A percentile compares a stretch with the other conserved stretches of the same genome.
Evolutionary conservation across 1,139 yeast genomes (phyloP).

Genomic region (Geotrichum armillariae): DNA sequence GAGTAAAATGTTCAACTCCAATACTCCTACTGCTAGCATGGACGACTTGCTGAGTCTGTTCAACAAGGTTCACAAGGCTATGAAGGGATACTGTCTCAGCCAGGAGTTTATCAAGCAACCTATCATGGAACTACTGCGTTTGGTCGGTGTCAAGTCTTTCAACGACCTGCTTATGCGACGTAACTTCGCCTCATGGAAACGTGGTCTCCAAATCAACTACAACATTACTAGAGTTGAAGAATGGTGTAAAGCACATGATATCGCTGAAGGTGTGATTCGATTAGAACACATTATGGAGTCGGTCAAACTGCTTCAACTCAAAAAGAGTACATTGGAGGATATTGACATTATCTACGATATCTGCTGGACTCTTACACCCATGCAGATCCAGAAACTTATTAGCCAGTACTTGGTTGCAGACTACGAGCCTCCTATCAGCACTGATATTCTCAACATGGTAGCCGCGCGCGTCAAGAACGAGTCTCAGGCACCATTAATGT

Average conservation of each 20-base stretch:
- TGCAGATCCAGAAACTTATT: constrained; percentile 89
- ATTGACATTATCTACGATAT: constrained; percentile 91
- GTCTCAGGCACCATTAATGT: constrained; percentile 40
- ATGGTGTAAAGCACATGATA: constrained; percentile 96
- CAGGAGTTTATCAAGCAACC: constrained; percentile 83
- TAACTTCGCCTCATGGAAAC: constrained; percentile 95
- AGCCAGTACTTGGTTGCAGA: constrained; percentile 91
- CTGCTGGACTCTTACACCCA: constrained; percentile 90
- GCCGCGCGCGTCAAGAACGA: constrained; percentile 76
- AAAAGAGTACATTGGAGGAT: constrained; percentile 87
- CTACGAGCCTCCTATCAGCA: constrained; percentile 91
- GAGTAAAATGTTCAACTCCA: constrained; percentile 67
- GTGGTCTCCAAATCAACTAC: constrained; percentile 95
- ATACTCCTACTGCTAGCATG: constrained; percentile 77
- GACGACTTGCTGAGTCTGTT: constrained; percentile 89
- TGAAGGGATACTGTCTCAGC: constrained; percentile 89
- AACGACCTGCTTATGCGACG: constrained; percentile 95
- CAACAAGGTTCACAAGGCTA: constrained; percentile 89
- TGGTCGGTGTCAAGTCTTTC: constrained; percentile 92
- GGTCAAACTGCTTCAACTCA: constrained; percentile 86
- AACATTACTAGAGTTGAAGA: constrained; percentile 96
- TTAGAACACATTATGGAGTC: constrained; percentile 90
- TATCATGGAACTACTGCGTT: constrained; percentile 78
- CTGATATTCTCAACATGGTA: constrained; percentile 77
- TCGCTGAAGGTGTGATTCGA: constrained; percentile 84